Conservation (phyloP, 768 basidiomycete genomes). For the Lactarius vividus region DNA sequence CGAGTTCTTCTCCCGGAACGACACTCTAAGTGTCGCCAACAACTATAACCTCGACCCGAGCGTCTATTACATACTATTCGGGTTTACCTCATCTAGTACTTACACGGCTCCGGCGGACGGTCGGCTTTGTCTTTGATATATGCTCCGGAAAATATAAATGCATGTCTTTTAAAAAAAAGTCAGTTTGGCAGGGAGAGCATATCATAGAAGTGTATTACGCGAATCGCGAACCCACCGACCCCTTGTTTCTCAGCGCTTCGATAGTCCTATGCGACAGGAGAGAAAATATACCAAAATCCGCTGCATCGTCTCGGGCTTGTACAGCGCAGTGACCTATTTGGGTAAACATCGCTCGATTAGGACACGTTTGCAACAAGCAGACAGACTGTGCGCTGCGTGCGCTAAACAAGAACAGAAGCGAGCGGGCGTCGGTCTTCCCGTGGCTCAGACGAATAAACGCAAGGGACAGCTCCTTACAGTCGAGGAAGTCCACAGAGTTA, state of each 20-base stretch:
- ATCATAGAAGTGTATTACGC: not conserved
- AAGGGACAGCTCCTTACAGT: not conserved
- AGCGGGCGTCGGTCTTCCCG: not conserved
- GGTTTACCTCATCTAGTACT: no score
- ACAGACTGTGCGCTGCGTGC: not conserved
- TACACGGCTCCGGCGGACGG: no score
- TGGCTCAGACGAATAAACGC: not conserved
- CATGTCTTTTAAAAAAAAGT: no score
- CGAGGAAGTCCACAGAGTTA: not conserved
- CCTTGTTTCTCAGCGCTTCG: not conserved
- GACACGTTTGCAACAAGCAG: not conserved
- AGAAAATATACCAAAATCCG: not conserved
- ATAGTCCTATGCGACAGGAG: not conserved
- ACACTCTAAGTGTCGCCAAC: no score
- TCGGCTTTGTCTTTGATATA: not conserved
- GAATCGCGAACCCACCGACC: not conserved
- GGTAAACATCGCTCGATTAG: not conserved
- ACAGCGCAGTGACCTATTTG: not conserved
- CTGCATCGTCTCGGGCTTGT: not conserved
- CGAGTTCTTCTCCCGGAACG: no score
- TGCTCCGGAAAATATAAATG: no score
- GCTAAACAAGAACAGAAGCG: not conserved
- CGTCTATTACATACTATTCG: no score
- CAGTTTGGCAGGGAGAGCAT: not conserved
- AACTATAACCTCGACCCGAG: no score